Evolutionary conservation across 192 early-diverging fungal species (phyloP).

Genomic region (Helicostylum pulchrum): DNA sequence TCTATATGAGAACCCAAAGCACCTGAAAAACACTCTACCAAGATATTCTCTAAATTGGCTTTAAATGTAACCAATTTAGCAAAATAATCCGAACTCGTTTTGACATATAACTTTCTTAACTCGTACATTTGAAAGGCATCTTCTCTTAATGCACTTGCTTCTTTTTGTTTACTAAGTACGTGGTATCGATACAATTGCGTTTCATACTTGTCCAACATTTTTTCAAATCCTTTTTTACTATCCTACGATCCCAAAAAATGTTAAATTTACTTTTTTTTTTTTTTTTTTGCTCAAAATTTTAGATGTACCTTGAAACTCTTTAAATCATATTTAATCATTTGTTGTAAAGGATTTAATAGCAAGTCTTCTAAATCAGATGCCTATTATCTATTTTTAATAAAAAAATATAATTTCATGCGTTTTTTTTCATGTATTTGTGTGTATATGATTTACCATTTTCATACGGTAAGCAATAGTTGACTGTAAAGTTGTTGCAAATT

Average conservation of each 20-base stretch:
- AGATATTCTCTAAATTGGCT: constrained; percentile 45
- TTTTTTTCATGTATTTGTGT: neutral
- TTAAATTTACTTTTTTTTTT: too few species aligned
- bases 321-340: constrained; percentile 58
- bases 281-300: neutral
- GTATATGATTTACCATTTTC: constrained; percentile 39
- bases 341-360: constrained; percentile 54
- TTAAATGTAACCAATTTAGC: constrained; percentile 56
- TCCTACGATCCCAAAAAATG: constrained; percentile 35
- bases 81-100: constrained; percentile 50
- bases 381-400: constrained; percentile 20
- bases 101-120: constrained; percentile 60
- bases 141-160: constrained; percentile 62
- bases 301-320: constrained; percentile 59
- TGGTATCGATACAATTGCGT: constrained; percentile 57
- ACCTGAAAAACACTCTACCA: constrained; percentile 46
- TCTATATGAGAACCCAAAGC: constrained; percentile 42
- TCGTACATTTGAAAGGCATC: constrained; percentile 70
- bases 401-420: neutral
- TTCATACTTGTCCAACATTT: constrained; percentile 57
- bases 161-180: constrained; percentile 58
- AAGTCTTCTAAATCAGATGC: constrained; percentile 58
- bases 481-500: constrained; percentile 43
- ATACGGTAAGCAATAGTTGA: constrained; percentile 44
- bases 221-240: constrained; percentile 42